Percentiles rank a stretch among this genome's conserved stretches.
Evolutionary conservation across 148 eudicot species (phyloP).

Genomic region (Hydrangea macrophylla): DNA sequence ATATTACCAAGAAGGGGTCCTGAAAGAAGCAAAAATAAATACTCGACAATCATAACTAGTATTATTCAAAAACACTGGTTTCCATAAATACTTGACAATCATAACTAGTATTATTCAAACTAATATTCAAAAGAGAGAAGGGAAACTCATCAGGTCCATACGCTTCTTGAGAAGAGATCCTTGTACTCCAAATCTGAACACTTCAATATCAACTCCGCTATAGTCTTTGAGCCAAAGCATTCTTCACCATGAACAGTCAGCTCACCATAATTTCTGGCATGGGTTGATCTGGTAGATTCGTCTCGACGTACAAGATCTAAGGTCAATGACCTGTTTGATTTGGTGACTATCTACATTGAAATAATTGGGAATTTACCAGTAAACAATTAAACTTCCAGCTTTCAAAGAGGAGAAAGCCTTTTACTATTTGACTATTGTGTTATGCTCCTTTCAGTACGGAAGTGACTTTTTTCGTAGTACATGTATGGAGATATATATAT

Average conservation of each 20-base stretch:
- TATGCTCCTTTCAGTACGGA: not conserved
- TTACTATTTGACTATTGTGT: not conserved
- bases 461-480: no score
- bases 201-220: slow-evolving; percentile 66
- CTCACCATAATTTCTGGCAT: slow-evolving; percentile 49
- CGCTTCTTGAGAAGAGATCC: slow-evolving; percentile 92
- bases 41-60: slow-evolving; percentile 14
- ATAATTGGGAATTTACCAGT: slow-evolving; percentile 18
- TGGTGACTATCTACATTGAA: slow-evolving; percentile 65
- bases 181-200: slow-evolving; percentile 87
- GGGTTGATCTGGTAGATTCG: slow-evolving; percentile 37
- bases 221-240: slow-evolving; percentile 68
- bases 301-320: slow-evolving; percentile 56
- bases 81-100: slow-evolving; percentile 11
- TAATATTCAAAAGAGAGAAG: slow-evolving; percentile 10
- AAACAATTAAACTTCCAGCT: slow-evolving; percentile 9
- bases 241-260: slow-evolving; percentile 83
- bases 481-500: no score
- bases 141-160: slow-evolving; percentile 34
- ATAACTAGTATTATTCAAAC: no score
- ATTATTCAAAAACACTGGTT: no score
- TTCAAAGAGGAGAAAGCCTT: slow-evolving; percentile 1
- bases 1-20: slow-evolving; percentile 92
- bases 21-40: slow-evolving; percentile 38
- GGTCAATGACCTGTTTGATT: slow-evolving; percentile 48